phyloP scores from a whole-genome alignment of 2,329 filamentous ascomycete genomes.

The Penicillium sp. region DNA sequence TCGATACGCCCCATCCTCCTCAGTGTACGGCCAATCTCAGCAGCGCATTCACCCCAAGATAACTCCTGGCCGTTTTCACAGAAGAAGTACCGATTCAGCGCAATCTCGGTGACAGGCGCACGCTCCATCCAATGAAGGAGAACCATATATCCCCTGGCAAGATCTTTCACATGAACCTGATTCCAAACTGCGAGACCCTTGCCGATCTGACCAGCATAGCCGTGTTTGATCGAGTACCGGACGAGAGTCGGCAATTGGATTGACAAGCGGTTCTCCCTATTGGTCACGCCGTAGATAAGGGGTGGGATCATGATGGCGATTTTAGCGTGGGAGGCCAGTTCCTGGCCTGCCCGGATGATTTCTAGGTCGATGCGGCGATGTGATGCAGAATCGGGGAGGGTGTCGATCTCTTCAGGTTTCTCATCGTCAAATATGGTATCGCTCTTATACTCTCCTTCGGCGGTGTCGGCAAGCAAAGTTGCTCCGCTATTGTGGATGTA shows the following conservation, averaged over 20 bases:
- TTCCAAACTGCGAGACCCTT: slow-evolving; percentile 37
- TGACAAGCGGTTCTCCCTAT: slow-evolving; percentile 36
- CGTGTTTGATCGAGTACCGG: slow-evolving; percentile 43
- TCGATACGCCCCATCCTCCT: neutral
- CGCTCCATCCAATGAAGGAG: slow-evolving; percentile 42
- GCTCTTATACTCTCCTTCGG: neutral
- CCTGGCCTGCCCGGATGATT: neutral
- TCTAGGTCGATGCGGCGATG: slow-evolving; percentile 2
- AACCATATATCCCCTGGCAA: slow-evolving; percentile 40
- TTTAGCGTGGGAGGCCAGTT: slow-evolving; percentile 1
- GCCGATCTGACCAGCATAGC: slow-evolving; percentile 41
- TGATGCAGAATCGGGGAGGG: neutral
- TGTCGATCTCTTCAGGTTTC: neutral
- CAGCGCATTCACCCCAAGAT: slow-evolving; percentile 4
- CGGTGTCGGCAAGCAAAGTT: neutral
- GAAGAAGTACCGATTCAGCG: slow-evolving; percentile 45
- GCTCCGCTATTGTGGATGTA: slow-evolving; percentile 39
- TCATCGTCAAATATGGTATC: slow-evolving; percentile 1
- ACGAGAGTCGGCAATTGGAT: slow-evolving; percentile 44
- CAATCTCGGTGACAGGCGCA: slow-evolving; percentile 21
- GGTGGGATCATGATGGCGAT: slow-evolving; percentile 7
- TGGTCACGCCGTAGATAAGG: slow-evolving; percentile 31
- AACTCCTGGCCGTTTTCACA: slow-evolving; percentile 28
- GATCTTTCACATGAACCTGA: slow-evolving; percentile 42
- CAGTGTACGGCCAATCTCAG: neutral